Evolutionary conservation across 1,284 basidiomycete genomes (phyloP), one percentile per base, ranked within the genome.

Genomic region (Xerocomus nothofagi): DNA sequence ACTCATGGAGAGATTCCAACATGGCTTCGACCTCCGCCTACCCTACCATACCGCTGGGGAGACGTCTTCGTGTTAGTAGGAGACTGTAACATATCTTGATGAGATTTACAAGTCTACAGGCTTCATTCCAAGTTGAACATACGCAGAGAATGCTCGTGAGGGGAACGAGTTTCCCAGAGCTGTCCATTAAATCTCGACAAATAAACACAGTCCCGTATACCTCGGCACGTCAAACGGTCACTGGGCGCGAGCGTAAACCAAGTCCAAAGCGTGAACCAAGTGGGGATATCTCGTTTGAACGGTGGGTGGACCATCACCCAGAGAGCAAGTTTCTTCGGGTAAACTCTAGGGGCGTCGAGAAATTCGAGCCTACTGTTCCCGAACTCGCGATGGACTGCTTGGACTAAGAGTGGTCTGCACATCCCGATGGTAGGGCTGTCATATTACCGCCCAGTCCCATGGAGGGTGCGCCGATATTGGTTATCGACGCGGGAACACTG

Each of bases 131-230:
- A 40, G 11, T 20, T 31, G 12, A 14, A 14, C 46, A 3, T 33
- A 18, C 63, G 63, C 5, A 62, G 36, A 39, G 65, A 59, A 42
- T 63, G 43, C 20, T 68, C 66, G 30, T 27, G 47, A 31, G 62
- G 49, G 6, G 60, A 63, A 37, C 54, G 57, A 47, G 62, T 33
- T 23, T 17, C 41, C 65, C 63, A 63, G n/a, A 67, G 53, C 1
- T 66, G 65, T 6, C 62, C 50, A 11, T 50, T 24, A 21, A 53
- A 63, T 39, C 40, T 51, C 6, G 56, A 54, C 43, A 54, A 33
- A 20, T 65, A 63, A 10, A 39, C 62, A 63, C 7, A 39, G 10
- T 18, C 44, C 47, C 0, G 49, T 55, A 11, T 60, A n/a, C 4
- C 0, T 39, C 3, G 61, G 47, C 2, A 0, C 2, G 17, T n/a